Conservation (phyloP, 2,329 filamentous ascomycete genomes). For the Diaporthe velutina region DNA sequence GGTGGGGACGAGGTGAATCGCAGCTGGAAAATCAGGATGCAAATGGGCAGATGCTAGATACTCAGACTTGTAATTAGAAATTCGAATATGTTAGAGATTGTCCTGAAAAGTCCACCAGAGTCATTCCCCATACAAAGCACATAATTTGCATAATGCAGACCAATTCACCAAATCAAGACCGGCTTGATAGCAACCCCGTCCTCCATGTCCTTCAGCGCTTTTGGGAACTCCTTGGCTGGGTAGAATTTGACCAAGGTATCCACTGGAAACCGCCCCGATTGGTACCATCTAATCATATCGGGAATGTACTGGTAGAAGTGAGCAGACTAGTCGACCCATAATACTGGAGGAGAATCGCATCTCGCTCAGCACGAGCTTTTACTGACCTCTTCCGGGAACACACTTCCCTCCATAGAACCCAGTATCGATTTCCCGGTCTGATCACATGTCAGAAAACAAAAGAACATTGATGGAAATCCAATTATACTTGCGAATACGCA, state of each 20-base stretch:
- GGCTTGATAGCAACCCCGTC: neutral
- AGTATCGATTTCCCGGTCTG: neutral
- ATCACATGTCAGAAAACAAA: neutral
- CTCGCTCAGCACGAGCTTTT: too few species aligned
- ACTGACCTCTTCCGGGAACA: neutral
- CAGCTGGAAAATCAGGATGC: too few species aligned
- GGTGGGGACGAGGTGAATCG: too few species aligned
- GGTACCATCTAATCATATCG: neutral
- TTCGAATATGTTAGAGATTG: too few species aligned
- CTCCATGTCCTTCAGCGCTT: neutral
- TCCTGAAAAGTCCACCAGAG: too few species aligned
- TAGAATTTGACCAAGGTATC: constrained; percentile 3
- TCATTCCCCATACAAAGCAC: too few species aligned
- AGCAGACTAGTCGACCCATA: too few species aligned
- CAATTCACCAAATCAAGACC: neutral
- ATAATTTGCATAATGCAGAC: neutral
- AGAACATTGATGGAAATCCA: too few species aligned
- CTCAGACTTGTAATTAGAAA: too few species aligned
- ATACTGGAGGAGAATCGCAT: too few species aligned
- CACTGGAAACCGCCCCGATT: neutral
- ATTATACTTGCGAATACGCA: too few species aligned
- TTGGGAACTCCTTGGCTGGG: neutral
- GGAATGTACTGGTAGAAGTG: neutral
- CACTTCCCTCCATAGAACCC: neutral
- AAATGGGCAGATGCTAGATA: too few species aligned